Evolutionary conservation across 306 rosid species (phyloP).

Genomic region (Sophora flavescens): DNA sequence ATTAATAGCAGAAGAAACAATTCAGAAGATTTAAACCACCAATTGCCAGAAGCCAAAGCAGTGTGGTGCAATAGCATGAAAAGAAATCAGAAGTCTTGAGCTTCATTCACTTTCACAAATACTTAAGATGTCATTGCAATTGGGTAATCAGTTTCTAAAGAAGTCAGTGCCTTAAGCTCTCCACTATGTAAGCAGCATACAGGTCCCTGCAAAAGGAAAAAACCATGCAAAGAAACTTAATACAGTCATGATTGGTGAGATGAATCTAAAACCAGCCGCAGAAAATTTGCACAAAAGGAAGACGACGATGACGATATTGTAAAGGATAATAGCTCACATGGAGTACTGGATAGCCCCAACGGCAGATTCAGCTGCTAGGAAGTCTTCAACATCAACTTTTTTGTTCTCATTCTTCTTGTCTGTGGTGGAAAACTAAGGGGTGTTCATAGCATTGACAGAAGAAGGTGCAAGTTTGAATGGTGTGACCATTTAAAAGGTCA

Average conservation of each 20-base stretch:
- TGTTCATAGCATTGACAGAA: constrained; percentile 14
- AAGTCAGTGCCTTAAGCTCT: constrained; percentile 89
- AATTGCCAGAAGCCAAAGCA: constrained; percentile 25
- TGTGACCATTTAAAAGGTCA: constrained; percentile 61
- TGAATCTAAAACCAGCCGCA: constrained; percentile 29
- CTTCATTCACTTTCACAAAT: constrained; percentile 43
- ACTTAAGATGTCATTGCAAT: constrained; percentile 23
- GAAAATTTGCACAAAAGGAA: not conserved
- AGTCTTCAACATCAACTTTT: constrained; percentile 91
- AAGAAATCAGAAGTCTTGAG: constrained; percentile 40
- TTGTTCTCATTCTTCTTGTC: constrained; percentile 99
- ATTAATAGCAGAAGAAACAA: not conserved
- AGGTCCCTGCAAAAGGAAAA: constrained; percentile 74
- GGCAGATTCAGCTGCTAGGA: constrained; percentile 87
- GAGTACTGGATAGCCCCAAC: constrained; percentile 83
- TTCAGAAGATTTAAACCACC: not conserved
- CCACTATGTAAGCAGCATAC: constrained; percentile 89
- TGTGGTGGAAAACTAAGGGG: constrained; percentile 59
- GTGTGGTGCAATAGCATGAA: constrained; percentile 40
- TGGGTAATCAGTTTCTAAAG: constrained; percentile 33
- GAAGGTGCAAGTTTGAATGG: constrained; percentile 50
- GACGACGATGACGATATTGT: not conserved
- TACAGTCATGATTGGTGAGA: constrained; percentile 5
- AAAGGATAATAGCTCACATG: constrained; percentile 64
- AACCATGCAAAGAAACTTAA: not conserved